Evolutionary conservation across 2,329 filamentous ascomycete genomes (phyloP).

Genomic region (Shiraia bambusicola): DNA sequence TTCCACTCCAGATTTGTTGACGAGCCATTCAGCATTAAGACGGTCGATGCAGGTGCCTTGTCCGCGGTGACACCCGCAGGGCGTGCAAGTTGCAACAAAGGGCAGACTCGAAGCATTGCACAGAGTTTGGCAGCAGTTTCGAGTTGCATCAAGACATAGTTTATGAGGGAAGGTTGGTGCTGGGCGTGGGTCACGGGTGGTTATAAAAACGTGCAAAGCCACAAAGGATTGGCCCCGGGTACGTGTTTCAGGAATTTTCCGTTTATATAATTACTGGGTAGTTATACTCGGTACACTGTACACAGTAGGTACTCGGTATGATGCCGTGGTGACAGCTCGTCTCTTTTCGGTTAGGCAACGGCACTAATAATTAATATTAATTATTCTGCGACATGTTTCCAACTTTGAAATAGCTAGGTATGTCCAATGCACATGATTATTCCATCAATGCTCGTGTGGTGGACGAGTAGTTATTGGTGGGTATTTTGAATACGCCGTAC

Average conservation of each 20-base stretch:
- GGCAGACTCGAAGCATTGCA: not conserved
- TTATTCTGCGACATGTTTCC: slow-evolving; percentile 5
- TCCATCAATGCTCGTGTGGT: not conserved
- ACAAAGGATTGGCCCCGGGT: not conserved
- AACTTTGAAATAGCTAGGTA: not conserved
- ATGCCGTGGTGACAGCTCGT: too few relatives aligned
- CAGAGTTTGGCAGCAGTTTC: not conserved
- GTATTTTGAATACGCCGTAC: too few relatives aligned
- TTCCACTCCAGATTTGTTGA: not conserved
- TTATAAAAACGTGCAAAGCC: not conserved
- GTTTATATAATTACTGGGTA: slow-evolving; percentile 3
- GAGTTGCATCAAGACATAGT: too few relatives aligned
- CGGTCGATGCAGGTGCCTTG: too few relatives aligned
- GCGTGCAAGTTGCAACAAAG: not conserved
- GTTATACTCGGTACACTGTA: too few relatives aligned
- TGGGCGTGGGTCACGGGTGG: not conserved
- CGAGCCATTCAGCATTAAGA: not conserved
- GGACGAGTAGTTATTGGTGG: too few relatives aligned
- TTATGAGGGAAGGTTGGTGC: not conserved
- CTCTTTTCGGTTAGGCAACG: slow-evolving; percentile 9
- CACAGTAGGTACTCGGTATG: too few relatives aligned
- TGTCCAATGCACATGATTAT: too few relatives aligned
- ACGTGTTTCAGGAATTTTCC: slow-evolving; percentile 16
- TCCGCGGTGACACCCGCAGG: not conserved
- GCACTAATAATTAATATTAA: too few relatives aligned